These are phyloP conservation scores for Stereocaulon alpinum DNA, from an alignment of 495 filamentous ascomycete genomes.

Conservation along the genomic window DNA sequence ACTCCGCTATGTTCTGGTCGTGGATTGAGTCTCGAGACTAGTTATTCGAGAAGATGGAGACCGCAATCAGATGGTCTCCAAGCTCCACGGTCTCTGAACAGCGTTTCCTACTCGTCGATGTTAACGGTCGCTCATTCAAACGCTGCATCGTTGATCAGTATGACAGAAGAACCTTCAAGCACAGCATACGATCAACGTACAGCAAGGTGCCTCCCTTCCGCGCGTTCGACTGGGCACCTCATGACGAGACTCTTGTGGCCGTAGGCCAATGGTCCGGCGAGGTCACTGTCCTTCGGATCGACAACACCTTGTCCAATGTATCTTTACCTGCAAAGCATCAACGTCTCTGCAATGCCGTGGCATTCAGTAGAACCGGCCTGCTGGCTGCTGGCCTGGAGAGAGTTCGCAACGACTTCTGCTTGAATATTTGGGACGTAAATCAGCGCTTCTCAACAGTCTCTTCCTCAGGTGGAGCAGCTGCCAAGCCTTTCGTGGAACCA, in stretches of 20 bases:
- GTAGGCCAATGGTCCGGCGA: constrained; percentile 79
- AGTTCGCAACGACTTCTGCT: constrained; percentile 82
- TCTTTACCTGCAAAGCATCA: constrained; percentile 76
- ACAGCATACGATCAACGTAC: constrained; percentile 58
- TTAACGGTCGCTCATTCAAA: constrained; percentile 66
- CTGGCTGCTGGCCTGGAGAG: constrained; percentile 84
- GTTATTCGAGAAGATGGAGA: constrained; percentile 40
- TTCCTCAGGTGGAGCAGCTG: constrained; percentile 25
- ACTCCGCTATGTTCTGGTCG: background rate
- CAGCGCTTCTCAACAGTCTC: constrained; percentile 45
- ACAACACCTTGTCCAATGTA: constrained; percentile 51
- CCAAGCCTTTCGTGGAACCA: constrained; percentile 46
- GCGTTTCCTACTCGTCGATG: constrained; percentile 76
- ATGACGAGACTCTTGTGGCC: constrained; percentile 64
- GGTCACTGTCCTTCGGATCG: constrained; percentile 68
- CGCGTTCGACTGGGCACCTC: constrained; percentile 91
- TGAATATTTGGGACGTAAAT: constrained; percentile 89
- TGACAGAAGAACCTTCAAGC: constrained; percentile 48
- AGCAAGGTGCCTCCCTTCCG: constrained; percentile 76
- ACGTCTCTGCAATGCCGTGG: constrained; percentile 81
- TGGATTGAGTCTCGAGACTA: background rate
- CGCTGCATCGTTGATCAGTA: constrained; percentile 62
- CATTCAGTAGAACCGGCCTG: constrained; percentile 68
- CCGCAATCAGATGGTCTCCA: constrained; percentile 81
- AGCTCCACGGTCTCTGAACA: constrained; percentile 50